Evolutionary conservation across 768 basidiomycete genomes (phyloP).

Genomic region (Lactarius deliciosus): DNA sequence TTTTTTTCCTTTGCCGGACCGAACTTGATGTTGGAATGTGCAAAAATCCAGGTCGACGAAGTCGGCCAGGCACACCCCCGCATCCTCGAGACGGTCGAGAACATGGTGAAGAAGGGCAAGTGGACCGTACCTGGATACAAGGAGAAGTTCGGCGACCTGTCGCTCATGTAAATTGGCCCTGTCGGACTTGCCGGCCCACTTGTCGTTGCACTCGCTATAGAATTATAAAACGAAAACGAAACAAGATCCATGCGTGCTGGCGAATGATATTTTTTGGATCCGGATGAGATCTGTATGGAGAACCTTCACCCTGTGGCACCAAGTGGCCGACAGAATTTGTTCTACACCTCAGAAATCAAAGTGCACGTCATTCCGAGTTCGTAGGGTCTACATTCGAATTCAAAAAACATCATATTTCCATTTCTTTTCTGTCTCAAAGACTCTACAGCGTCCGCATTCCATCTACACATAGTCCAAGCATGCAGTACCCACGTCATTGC

Average conservation of each 20-base stretch:
- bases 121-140: slow-evolving; percentile 97
- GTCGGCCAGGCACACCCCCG: slow-evolving; percentile 92
- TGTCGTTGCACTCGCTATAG: slow-evolving; percentile 10
- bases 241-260: not conserved
- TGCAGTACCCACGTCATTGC: not conserved
- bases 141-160: slow-evolving; percentile 96
- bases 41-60: slow-evolving; percentile 66
- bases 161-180: slow-evolving; percentile 66
- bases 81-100: slow-evolving; percentile 86
- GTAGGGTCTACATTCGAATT: not conserved
- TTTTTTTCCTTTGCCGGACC: not conserved
- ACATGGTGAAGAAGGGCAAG: slow-evolving; percentile 96
- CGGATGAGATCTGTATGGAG: not conserved
- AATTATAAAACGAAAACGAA: slow-evolving; percentile 12
- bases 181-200: not conserved
- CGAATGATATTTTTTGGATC: no score
- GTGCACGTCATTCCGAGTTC: not conserved
- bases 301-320: not conserved
- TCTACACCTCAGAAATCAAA: not conserved
- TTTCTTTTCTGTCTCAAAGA: not conserved
- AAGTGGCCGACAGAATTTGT: not conserved
- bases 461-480: slow-evolving; percentile 1
- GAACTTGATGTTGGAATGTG: not conserved
- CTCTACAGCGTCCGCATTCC: slow-evolving; percentile 4
- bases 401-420: not conserved